phyloP scores from a whole-genome alignment of 2,329 filamentous ascomycete species.

The Fusarium albidum region DNA sequence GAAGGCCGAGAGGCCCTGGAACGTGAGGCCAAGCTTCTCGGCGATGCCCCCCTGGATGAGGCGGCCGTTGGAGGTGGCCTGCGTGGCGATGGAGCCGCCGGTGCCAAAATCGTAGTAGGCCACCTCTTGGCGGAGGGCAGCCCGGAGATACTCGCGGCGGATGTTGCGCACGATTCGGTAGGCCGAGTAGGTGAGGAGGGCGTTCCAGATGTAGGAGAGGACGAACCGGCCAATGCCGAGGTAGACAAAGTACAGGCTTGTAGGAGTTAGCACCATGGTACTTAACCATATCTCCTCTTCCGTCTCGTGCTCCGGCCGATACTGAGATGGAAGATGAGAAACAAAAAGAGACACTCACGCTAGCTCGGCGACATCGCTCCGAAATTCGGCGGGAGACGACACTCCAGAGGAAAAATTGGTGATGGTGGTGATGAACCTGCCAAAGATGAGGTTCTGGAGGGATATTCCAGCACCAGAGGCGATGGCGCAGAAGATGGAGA shows the following conservation, averaged over 20 bases:
- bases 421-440: constrained; percentile 47
- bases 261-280: constrained; percentile 9
- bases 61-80: constrained; percentile 49
- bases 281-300: too few relatives aligned
- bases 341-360: constrained; percentile 51
- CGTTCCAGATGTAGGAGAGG: constrained; percentile 57
- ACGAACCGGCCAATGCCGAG: constrained; percentile 63
- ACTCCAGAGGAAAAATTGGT: constrained; percentile 43
- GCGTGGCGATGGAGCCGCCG: constrained; percentile 53
- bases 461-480: constrained; percentile 49
- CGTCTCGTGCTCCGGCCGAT: constrained; percentile 24
- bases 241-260: constrained; percentile 65
- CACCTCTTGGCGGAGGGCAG: constrained; percentile 59
- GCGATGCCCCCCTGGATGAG: constrained; percentile 51
- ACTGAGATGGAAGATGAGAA: constrained; percentile 45
- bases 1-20: constrained; percentile 50
- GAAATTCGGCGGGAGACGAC: constrained; percentile 40
- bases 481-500: constrained; percentile 45
- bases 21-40: constrained; percentile 50
- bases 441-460: constrained; percentile 50
- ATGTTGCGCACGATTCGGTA: constrained; percentile 59
- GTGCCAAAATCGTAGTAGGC: constrained; percentile 56
- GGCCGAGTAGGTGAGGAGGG: constrained; percentile 57
- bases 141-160: constrained; percentile 58
- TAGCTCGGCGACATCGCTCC: constrained; percentile 41